Percentiles rank a stretch among this genome's conserved stretches.
phyloP scores from a whole-genome alignment of 2,329 filamentous ascomycete genomes.

The Nemania serpens region DNA sequence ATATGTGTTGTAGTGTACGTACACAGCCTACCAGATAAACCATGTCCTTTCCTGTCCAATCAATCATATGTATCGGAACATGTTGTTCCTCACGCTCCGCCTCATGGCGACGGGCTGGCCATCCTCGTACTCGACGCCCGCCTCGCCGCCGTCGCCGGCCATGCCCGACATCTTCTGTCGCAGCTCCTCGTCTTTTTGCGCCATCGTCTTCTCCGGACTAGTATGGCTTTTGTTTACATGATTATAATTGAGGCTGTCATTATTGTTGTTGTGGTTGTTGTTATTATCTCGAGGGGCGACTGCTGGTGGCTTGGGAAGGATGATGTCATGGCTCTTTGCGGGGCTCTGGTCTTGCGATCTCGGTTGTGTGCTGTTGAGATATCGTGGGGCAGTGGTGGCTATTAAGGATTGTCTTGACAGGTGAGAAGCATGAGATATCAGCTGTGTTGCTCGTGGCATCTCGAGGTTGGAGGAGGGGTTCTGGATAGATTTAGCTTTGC shows the following conservation, averaged over 20 bases:
- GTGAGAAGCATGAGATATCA: not conserved
- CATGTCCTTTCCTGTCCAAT: too few relatives aligned
- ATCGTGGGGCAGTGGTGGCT: not conserved
- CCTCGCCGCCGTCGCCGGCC: slow-evolving; percentile 70
- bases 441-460: not conserved
- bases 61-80: slow-evolving; percentile 37
- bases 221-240: not conserved
- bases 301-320: too few relatives aligned
- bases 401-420: not conserved
- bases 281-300: not conserved
- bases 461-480: not conserved
- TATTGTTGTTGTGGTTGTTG: not conserved
- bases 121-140: slow-evolving; percentile 76
- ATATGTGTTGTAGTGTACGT: too few relatives aligned
- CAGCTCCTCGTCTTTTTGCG: slow-evolving; percentile 70
- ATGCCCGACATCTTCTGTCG: slow-evolving; percentile 67
- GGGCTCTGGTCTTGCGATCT: not conserved
- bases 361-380: slow-evolving; percentile 2
- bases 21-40: too few relatives aligned
- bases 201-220: slow-evolving; percentile 55
- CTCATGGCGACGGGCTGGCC: slow-evolving; percentile 75
- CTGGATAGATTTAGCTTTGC: not conserved
- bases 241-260: not conserved
- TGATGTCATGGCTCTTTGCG: too few relatives aligned
- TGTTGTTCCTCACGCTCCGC: slow-evolving; percentile 65